phyloP scores from a whole-genome alignment of 1,284 basidiomycete species.

The Pseudozyma thailandica region DNA sequence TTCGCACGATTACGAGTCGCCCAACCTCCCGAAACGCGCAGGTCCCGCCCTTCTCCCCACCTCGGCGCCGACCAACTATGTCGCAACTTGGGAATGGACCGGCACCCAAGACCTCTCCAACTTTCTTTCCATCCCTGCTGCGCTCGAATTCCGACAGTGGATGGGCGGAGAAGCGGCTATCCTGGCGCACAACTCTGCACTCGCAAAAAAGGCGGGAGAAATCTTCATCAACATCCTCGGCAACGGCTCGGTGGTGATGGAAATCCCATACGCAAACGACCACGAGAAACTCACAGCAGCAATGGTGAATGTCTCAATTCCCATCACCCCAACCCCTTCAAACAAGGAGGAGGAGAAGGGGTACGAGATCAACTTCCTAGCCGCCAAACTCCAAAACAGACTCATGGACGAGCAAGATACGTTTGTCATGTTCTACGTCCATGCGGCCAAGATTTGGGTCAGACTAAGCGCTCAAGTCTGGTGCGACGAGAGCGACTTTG shows the following conservation, averaged over 20 bases:
- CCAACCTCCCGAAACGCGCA: slow-evolving; percentile 7
- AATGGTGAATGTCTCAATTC: slow-evolving; percentile 50
- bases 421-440: slow-evolving; percentile 35
- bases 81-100: slow-evolving; percentile 45
- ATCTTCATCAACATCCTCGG: slow-evolving; percentile 73
- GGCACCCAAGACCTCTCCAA: slow-evolving; percentile 48
- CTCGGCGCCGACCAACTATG: slow-evolving; percentile 19
- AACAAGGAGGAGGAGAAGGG: background rate
- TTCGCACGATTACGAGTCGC: slow-evolving; percentile 32
- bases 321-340: slow-evolving; percentile 9
- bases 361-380: slow-evolving; percentile 3
- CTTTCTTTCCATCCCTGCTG: slow-evolving; percentile 69
- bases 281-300: slow-evolving; percentile 27
- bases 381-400: slow-evolving; percentile 17
- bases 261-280: background rate
- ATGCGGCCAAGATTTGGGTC: slow-evolving; percentile 52
- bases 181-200: slow-evolving; percentile 78
- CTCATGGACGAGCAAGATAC: slow-evolving; percentile 28
- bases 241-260: slow-evolving; percentile 22
- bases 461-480: slow-evolving; percentile 54
- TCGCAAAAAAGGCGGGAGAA: slow-evolving; percentile 79
- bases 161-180: slow-evolving; percentile 85
- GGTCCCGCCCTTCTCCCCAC: slow-evolving; percentile 23
- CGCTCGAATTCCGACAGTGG: slow-evolving; percentile 80
- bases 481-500: slow-evolving; percentile 48